Percentiles rank a stretch among this genome's conserved stretches.
phyloP scores from a whole-genome alignment of 805 yeast species.

The Ogataea pignaliae region DNA sequence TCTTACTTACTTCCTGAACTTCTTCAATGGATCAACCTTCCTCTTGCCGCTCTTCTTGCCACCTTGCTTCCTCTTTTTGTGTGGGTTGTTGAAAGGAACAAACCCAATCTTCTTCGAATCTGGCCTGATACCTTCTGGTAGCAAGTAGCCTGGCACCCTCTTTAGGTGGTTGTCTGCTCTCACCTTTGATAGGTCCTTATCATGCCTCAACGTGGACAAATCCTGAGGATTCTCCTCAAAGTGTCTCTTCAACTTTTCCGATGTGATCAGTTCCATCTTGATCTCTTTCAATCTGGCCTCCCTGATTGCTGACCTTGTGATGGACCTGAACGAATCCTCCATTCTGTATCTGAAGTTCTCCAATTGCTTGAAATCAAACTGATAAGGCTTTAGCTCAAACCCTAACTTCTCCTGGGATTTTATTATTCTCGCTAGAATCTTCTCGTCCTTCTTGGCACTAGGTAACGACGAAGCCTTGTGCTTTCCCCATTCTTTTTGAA shows the following conservation, averaged over 20 bases:
- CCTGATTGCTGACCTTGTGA: slow-evolving; percentile 81
- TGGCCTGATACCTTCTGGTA: slow-evolving; percentile 73
- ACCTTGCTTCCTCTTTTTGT: slow-evolving; percentile 33
- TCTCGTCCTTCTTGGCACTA: slow-evolving; percentile 80
- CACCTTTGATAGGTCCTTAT: slow-evolving; percentile 78
- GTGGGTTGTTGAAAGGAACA: slow-evolving; percentile 62
- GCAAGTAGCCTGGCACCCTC: slow-evolving; percentile 85
- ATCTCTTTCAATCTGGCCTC: slow-evolving; percentile 91
- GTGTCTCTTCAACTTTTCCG: slow-evolving; percentile 87
- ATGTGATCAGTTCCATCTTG: slow-evolving; percentile 78
- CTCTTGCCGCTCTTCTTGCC: slow-evolving; percentile 27
- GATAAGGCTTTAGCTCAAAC: slow-evolving; percentile 76
- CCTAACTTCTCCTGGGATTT: slow-evolving; percentile 74
- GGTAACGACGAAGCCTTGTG: slow-evolving; percentile 75
- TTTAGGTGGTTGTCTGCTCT: slow-evolving; percentile 82
- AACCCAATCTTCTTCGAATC: slow-evolving; percentile 57
- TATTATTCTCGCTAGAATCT: slow-evolving; percentile 69
- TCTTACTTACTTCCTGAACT: slow-evolving; percentile 25
- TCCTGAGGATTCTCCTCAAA: slow-evolving; percentile 98
- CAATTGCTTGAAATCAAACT: slow-evolving; percentile 86
- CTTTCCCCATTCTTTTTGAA: slow-evolving; percentile 77
- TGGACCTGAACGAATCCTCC: slow-evolving; percentile 96
- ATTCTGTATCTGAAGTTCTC: slow-evolving; percentile 95
- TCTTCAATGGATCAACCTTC: slow-evolving; percentile 53
- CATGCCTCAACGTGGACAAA: slow-evolving; percentile 83